Evolutionary conservation across 345 rosid genomes (phyloP), one percentile per base, ranked within the genome.

Genomic region (Populus davidiana): DNA sequence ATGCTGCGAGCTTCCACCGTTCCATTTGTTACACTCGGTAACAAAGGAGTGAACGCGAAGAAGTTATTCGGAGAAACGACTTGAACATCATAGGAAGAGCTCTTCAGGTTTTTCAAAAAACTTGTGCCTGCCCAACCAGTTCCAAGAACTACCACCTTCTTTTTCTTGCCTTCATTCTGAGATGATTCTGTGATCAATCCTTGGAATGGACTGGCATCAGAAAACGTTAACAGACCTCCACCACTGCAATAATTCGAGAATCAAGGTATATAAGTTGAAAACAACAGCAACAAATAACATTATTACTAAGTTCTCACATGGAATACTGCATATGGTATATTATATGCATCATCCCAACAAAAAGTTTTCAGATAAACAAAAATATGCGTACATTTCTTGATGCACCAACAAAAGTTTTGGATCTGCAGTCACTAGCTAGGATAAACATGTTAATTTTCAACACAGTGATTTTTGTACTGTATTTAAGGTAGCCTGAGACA

Each of bases 111-210:
- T 31, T 67, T 67, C 70, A 67, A 67, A 20, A 67, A 67, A 31
- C 70, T 67, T 36, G 70, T 67, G 23, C 44, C 70, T 1, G 70
- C 70, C 70, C 70, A 67, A 21, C 70, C 70, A 35, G 70, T 67
- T 33, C 70, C 70, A 5, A 67, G 70, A 17, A 67, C 70, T 7
- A 67, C 44, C 70, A 67, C 70, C 41, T 67, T 67, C 44, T 67
- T 67, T 67, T 67, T 67, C 70, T 67, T 67, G 41, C 70, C 8
- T 18, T 31, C 70, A 27, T 67, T 31, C 41, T 67, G 70, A 27
- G 70, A 29, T 17, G 70, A 17, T 1, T 23, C 25, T 61, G 29
- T 61, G 36, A 47, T 47, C 50, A 14, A 47, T 47, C 41, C 33
- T 31, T 67, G 18, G 7, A 67, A 67, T 16, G 70, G 35, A 33